Percentiles rank a stretch among this genome's conserved stretches.
Evolutionary conservation across 169 alveolate genomes (phyloP).

Genomic region (Babesia bovis): DNA sequence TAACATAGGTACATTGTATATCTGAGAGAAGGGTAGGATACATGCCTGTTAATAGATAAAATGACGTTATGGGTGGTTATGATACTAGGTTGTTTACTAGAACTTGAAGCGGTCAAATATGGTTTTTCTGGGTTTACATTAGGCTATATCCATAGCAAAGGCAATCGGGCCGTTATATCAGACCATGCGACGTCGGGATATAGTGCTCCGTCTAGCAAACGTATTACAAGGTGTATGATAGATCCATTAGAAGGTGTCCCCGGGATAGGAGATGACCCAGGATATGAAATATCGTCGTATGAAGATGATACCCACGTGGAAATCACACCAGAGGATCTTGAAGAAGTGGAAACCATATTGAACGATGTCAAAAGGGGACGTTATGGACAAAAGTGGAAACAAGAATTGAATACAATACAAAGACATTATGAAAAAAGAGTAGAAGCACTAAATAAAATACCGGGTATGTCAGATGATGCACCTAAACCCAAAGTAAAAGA

Average conservation of each 20-base stretch:
- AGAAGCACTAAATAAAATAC: background rate
- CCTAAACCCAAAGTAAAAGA: conserved; percentile 26
- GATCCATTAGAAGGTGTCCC: conserved; percentile 27
- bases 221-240: background rate
- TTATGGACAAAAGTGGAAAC: conserved; percentile 16
- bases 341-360: conserved; percentile 1
- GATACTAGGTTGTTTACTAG: background rate
- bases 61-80: background rate
- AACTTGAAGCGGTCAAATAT: background rate
- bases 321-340: conserved; percentile 43
- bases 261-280: background rate
- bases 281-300: background rate
- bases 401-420: conserved; percentile 10
- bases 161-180: too few species aligned
- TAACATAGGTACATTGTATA: too few species aligned
- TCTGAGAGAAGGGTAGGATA: too few species aligned
- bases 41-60: too few species aligned
- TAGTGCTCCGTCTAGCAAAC: too few species aligned
- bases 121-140: background rate
- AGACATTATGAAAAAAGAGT: background rate
- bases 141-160: too few species aligned
- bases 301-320: background rate
- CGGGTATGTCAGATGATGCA: conserved; percentile 2
- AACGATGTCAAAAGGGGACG: conserved; percentile 44
- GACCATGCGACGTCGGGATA: too few species aligned